Base-by-base conservation (phyloP, 352 stramenopile species). In the Elongisporangium undulatum region DNA sequence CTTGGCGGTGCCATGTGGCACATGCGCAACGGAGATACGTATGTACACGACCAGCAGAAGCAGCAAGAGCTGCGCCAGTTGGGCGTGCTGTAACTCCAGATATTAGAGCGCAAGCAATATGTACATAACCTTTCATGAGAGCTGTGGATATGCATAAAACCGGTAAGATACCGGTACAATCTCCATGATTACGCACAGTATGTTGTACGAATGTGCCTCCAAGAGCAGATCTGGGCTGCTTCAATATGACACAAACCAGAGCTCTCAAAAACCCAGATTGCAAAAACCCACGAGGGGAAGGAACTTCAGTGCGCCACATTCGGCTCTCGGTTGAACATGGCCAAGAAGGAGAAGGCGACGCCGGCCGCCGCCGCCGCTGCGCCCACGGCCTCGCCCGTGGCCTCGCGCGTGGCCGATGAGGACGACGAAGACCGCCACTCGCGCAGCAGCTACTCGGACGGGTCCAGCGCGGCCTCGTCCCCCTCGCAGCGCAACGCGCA, bases 21-120 rank as follows among this genome's bases (percentile, higher is more conserved):
- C 61, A 94, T 94, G 68, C 84, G 84, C 51, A 94, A 92, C 55
- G 82, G 82, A 22, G 80, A 92, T 61, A 90, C 82, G 34, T 94
- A 90, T 57, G 71, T 91, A 5, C 69, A 81, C 53, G 82, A 87
- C 54, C 65, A 74, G 26, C 70, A 89, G 22, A 92, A 92, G 52
- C 70, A 79, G 53, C 66, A 66, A n/a, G 72, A 86, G n/a, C 62
- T 94, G 29, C 73, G 67, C 45, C 65, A 61, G 2, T 74, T 89
- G 4, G 77, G 80, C 2, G 81, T 90, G 62, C 56, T 92, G 41
- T 55, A 19, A 23, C 23, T 26, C 23, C 23, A 26, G 23, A 26
- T 26, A n/a, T n/a, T n/a, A 45, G 10, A 45, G 26, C 6, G 6
- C 26, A 38, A 38, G 23, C 26, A 38, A 38, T 38, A 38, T 9